Conservation (phyloP, 768 basidiomycete species). For the Pholiota conissans region DNA sequence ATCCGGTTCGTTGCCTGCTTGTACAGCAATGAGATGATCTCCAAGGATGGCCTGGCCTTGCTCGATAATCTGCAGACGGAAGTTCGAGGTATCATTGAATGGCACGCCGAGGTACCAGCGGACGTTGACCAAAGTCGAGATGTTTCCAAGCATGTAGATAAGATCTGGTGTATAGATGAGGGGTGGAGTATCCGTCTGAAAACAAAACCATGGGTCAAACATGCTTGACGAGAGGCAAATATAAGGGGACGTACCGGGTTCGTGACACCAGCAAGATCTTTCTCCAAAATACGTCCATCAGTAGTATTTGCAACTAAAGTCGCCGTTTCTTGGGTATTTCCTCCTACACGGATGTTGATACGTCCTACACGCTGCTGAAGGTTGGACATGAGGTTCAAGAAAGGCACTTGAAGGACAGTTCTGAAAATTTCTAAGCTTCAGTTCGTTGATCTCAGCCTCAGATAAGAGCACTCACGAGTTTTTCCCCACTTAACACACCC, state of each 20-base stretch:
- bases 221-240: background rate
- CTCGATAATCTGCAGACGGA: slow-evolving; percentile 57
- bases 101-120: slow-evolving; percentile 72
- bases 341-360: slow-evolving; percentile 71
- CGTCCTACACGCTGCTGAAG: slow-evolving; percentile 60
- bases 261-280: slow-evolving; percentile 32
- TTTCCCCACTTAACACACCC: slow-evolving; percentile 40
- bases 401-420: slow-evolving; percentile 53
- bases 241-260: slow-evolving; percentile 38
- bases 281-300: slow-evolving; percentile 44
- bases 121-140: slow-evolving; percentile 59
- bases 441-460: slow-evolving; percentile 20
- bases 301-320: slow-evolving; percentile 47
- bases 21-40: slow-evolving; percentile 61
- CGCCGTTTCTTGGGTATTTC: slow-evolving; percentile 77
- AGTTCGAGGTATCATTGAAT: slow-evolving; percentile 64
- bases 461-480: slow-evolving; percentile 36
- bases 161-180: slow-evolving; percentile 64
- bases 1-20: slow-evolving; percentile 73
- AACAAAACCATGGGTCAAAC: background rate
- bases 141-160: slow-evolving; percentile 63
- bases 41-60: slow-evolving; percentile 69
- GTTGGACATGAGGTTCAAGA: slow-evolving; percentile 77
- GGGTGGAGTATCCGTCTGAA: slow-evolving; percentile 67
- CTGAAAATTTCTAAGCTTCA: slow-evolving; percentile 22